These are phyloP conservation scores for Mediolabrus comicus DNA, from an alignment of 108 stramenopile genomes.

Conservation along the genomic window DNA sequence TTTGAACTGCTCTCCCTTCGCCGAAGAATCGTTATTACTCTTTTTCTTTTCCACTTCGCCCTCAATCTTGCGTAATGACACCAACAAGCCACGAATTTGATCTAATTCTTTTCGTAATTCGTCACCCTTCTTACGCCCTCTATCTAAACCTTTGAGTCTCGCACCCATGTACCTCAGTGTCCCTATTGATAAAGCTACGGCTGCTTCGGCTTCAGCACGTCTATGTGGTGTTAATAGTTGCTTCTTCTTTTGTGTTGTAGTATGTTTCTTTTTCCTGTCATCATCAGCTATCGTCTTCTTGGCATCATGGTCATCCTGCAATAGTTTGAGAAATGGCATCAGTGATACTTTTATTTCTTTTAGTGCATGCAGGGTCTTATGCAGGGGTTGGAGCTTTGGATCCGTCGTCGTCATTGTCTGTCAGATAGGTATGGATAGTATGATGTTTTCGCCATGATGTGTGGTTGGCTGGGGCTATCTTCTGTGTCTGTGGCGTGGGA, in stretches of 20 bases:
- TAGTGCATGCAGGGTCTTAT: slow-evolving; percentile 34
- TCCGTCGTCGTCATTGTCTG: neutral
- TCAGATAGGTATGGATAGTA: no score
- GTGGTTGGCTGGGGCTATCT: neutral
- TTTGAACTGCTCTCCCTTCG: neutral
- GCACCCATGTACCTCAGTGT: slow-evolving; percentile 81
- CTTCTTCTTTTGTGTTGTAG: neutral
- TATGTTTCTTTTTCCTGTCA: neutral
- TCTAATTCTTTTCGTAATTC: slow-evolving; percentile 72
- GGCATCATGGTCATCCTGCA: slow-evolving; percentile 17
- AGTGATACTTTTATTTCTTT: slow-evolving; percentile 33
- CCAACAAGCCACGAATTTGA: slow-evolving; percentile 64
- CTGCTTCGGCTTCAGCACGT: slow-evolving; percentile 50
- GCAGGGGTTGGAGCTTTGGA: slow-evolving; percentile 23
- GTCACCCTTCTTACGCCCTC: slow-evolving; percentile 61
- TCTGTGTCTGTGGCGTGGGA: neutral
- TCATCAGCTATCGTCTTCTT: neutral
- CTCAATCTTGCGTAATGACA: slow-evolving; percentile 38
- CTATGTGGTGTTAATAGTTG: slow-evolving; percentile 8
- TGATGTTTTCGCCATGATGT: neutral
- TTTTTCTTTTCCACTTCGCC: neutral
- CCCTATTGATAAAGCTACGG: slow-evolving; percentile 74
- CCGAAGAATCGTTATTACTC: neutral
- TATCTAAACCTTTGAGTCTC: slow-evolving; percentile 61
- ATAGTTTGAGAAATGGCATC: slow-evolving; percentile 22